Evolutionary conservation across 306 rosid species (phyloP), one percentile per base, ranked within the genome.

Genomic region (Cucurbita maxima): DNA sequence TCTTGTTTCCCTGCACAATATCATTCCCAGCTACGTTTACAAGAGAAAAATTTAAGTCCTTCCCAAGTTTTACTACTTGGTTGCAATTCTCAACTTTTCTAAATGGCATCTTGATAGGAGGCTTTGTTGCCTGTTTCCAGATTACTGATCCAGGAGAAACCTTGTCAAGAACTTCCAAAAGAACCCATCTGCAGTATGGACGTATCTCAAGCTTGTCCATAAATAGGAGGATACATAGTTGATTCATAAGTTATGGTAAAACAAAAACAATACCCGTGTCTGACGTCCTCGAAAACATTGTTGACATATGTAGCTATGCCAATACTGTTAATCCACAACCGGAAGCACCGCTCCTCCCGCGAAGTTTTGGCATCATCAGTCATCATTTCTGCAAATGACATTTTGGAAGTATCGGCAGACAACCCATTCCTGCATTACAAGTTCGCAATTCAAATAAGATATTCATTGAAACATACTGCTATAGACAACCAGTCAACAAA

Each of bases 41-140:
- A 43, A 95, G 89, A 48, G 99, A 95, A 81, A 95, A 87, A 72
- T 86, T 95, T 73, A 95, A 79, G 48, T 88, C 82, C 86, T 87
- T 91, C 76, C 99, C 99, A 66, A 95, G 84, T 83, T 81, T 67
- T 78, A 95, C 80, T 78, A 95, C 96, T 88, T 95, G 99, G 81
- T 95, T 95, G 87, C 96, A 89, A 74, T 95, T 95, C 96, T 95
- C 99, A 55, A 95, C 96, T 83, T 95, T 95, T 77, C 97, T 89
- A 76, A 95, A 95, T 34, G 99, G 99, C 97, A 95, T 91, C 92
- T 89, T 84, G 81, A 95, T 89, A 58, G 99, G 99, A 80, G 99
- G 99, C 85, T 95, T 95, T 69, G 99, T 75, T 10, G 99, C 97
- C 84, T 78, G 87, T 82, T 95, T 95, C 99, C 99, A 95, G 82